Evolutionary conservation across 2,329 filamentous ascomycete species (phyloP).

Genomic region (Fusarium sp.): DNA sequence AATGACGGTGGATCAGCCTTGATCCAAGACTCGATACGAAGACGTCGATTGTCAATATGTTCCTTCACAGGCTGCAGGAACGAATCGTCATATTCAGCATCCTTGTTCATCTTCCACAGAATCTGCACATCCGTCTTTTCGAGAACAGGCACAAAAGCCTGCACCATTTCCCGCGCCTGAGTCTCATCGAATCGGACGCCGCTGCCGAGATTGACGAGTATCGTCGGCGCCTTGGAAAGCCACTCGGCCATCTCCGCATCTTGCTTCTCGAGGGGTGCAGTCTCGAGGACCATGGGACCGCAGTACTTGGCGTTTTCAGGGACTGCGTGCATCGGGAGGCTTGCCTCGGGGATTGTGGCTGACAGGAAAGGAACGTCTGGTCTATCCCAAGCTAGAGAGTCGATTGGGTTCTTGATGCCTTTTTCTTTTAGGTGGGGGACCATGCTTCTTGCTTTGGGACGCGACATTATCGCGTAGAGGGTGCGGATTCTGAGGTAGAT

Average conservation of each 20-base stretch:
- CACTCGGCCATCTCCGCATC: conserved; percentile 55
- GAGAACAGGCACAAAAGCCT: conserved; percentile 36
- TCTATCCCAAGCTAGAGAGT: conserved; percentile 35
- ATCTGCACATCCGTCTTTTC: conserved; percentile 40
- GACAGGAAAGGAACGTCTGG: conserved; percentile 40
- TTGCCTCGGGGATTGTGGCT: conserved; percentile 39
- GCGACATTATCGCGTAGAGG: conserved; percentile 27
- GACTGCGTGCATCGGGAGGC: conserved; percentile 50
- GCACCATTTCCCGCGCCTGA: conserved; percentile 42
- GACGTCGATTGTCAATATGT: conserved; percentile 23
- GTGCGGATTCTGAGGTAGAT: conserved; percentile 41
- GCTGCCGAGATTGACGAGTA: conserved; percentile 60
- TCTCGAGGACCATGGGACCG: conserved; percentile 56
- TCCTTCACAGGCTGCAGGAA: conserved; percentile 17
- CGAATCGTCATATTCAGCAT: conserved; percentile 8
- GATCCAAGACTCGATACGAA: conserved; percentile 43
- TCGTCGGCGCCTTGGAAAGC: conserved; percentile 52
- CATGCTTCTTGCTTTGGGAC: conserved; percentile 22
- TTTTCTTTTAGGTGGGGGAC: conserved; percentile 47
- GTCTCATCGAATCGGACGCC: conserved; percentile 42
- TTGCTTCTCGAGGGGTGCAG: conserved; percentile 46
- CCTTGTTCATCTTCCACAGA: conserved; percentile 45
- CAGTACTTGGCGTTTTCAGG: conserved; percentile 39
- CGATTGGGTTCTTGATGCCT: conserved; percentile 39
- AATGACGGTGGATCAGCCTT: conserved; percentile 45